Conservation (phyloP, 2,329 filamentous ascomycete species). For the Pseudogymnoascus sp. region DNA sequence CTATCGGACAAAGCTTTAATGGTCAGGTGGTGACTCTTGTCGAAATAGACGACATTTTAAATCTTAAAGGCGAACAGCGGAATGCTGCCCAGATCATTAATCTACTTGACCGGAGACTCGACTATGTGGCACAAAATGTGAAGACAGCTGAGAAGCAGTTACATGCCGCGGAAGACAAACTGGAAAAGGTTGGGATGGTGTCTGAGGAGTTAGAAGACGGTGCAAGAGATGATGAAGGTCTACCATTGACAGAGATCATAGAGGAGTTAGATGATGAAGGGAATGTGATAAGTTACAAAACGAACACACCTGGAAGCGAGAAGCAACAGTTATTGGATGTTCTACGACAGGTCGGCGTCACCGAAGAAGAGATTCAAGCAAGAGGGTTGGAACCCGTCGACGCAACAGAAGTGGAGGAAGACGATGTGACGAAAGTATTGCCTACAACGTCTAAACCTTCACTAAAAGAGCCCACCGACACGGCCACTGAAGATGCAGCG, state of each 20-base stretch:
- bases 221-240: constrained; percentile 56
- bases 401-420: not conserved
- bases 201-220: constrained; percentile 56
- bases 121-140: constrained; percentile 83
- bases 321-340: constrained; percentile 63
- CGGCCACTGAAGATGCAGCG: not conserved
- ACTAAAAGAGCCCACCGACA: not conserved
- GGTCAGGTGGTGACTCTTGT: constrained; percentile 57
- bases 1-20: constrained; percentile 44
- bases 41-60: constrained; percentile 44
- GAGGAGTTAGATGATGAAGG: constrained; percentile 89
- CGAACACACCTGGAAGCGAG: constrained; percentile 60
- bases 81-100: constrained; percentile 57
- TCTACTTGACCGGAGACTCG: constrained; percentile 66
- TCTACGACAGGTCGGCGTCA: constrained; percentile 68
- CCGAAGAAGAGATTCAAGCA: constrained; percentile 29
- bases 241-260: constrained; percentile 82
- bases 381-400: not conserved
- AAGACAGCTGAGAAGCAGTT: constrained; percentile 64
- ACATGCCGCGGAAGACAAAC: constrained; percentile 57
- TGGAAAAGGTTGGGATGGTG: constrained; percentile 54
- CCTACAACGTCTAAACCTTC: not conserved
- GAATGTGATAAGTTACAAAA: constrained; percentile 64
- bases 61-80: constrained; percentile 35
- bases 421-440: not conserved